These are phyloP conservation scores for Hymenochaete sp. DNA, from an alignment of 1,284 basidiomycete species.

Conservation along the genomic window DNA sequence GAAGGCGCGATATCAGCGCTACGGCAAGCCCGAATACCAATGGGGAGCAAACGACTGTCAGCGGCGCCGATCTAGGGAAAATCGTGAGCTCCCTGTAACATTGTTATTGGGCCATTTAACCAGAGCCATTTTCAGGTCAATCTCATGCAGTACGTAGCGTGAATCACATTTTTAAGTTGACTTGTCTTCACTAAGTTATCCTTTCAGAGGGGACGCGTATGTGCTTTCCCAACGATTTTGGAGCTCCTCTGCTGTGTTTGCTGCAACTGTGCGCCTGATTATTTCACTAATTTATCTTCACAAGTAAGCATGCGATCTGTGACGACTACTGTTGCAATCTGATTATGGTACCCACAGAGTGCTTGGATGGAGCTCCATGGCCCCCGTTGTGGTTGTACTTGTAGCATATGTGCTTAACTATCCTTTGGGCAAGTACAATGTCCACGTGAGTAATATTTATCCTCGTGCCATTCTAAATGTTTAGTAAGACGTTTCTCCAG, in stretches of 20 bases:
- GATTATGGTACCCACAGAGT: constrained; percentile 36
- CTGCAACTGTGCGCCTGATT: constrained; percentile 62
- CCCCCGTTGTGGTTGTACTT: constrained; percentile 65
- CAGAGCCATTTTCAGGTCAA: too few species aligned
- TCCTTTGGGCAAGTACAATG: constrained; percentile 54
- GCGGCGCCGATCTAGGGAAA: constrained; percentile 56
- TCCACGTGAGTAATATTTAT: constrained; percentile 39
- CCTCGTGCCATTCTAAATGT: not conserved
- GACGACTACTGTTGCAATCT: not conserved
- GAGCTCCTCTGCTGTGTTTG: constrained; percentile 61
- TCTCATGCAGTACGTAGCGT: constrained; percentile 51
- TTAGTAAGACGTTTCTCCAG: constrained; percentile 24
- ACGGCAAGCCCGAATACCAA: constrained; percentile 31
- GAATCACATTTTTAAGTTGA: constrained; percentile 5
- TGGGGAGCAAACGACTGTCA: constrained; percentile 31
- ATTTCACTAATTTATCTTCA: constrained; percentile 73
- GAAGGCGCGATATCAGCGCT: constrained; percentile 53
- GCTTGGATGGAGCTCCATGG: constrained; percentile 75
- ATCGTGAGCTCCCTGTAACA: too few species aligned
- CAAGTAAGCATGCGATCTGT: constrained; percentile 36
- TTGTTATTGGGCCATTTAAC: too few species aligned
- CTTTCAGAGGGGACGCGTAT: constrained; percentile 54
- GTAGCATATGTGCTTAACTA: constrained; percentile 60
- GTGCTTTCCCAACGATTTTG: constrained; percentile 65
- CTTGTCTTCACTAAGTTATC: constrained; percentile 1